phyloP scores from a whole-genome alignment of 2,329 filamentous ascomycete species.

The Aureobasidium sp. region DNA sequence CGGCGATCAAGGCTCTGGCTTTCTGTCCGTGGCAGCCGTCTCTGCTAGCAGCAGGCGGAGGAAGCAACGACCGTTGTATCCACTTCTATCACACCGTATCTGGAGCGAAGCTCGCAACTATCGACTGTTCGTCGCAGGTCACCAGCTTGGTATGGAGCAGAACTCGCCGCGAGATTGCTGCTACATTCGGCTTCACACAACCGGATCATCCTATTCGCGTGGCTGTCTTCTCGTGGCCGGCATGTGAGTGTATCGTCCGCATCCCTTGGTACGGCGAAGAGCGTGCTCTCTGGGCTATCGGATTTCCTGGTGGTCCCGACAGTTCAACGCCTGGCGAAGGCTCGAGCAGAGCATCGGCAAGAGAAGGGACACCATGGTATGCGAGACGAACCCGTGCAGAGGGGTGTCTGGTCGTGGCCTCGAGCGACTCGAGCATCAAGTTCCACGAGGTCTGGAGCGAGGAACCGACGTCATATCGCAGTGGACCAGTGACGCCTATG shows the following conservation, averaged over 20 bases:
- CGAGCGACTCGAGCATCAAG: conserved; percentile 85
- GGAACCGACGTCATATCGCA: background rate
- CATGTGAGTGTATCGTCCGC: conserved; percentile 75
- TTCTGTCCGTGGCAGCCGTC: conserved; percentile 92
- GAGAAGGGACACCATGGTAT: conserved; percentile 42
- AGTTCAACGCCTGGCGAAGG: conserved; percentile 25
- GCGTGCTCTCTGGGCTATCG: conserved; percentile 78
- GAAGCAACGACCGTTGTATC: conserved; percentile 89
- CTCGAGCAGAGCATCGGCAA: background rate
- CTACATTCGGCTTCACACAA: conserved; percentile 88
- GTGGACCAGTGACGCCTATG: conserved; percentile 23
- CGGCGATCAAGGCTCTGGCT: conserved; percentile 92
- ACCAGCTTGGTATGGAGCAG: conserved; percentile 88
- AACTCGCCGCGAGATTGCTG: conserved; percentile 77
- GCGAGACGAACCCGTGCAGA: conserved; percentile 56
- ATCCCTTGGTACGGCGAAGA: conserved; percentile 77
- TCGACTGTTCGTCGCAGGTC: conserved; percentile 87
- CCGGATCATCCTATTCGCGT: conserved; percentile 85
- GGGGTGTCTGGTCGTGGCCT: conserved; percentile 83
- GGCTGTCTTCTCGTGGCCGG: conserved; percentile 91
- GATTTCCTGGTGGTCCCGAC: conserved; percentile 63
- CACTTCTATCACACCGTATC: conserved; percentile 89
- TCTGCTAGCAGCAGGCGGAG: conserved; percentile 83
- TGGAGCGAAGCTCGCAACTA: conserved; percentile 77
- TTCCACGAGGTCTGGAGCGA: conserved; percentile 85